These are phyloP conservation scores for Fonsecaea monophora DNA, from an alignment of 2,329 filamentous ascomycete genomes.

Conservation along the genomic window DNA sequence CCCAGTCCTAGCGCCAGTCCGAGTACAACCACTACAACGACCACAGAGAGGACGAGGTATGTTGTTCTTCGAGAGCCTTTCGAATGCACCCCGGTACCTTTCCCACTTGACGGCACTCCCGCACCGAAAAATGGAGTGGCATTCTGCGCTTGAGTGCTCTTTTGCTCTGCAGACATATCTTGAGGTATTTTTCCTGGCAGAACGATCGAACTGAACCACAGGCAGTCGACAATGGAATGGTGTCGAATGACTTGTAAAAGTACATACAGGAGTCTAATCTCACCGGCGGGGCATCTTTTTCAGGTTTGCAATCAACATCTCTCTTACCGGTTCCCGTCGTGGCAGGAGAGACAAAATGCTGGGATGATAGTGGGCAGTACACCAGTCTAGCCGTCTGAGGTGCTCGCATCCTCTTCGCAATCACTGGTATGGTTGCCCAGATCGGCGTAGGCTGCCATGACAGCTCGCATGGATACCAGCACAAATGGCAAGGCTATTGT, in stretches of 20 bases:
- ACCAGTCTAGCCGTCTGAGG: slow-evolving; percentile 4
- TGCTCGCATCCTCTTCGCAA: neutral
- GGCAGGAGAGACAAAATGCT: neutral
- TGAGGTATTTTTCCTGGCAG: slow-evolving; percentile 7
- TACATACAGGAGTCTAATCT: neutral
- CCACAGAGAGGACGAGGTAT: slow-evolving; percentile 1
- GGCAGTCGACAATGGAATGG: neutral
- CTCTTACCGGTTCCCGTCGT: neutral
- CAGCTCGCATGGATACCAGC: slow-evolving; percentile 12
- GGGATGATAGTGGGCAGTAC: neutral
- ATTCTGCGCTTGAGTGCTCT: neutral
- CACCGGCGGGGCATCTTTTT: neutral
- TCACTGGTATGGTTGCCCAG: neutral
- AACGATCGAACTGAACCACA: neutral
- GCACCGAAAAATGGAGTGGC: neutral
- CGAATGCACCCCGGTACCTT: neutral
- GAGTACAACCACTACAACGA: slow-evolving; percentile 11
- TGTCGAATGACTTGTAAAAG: neutral
- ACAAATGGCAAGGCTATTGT: slow-evolving; percentile 16
- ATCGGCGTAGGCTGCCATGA: slow-evolving; percentile 5
- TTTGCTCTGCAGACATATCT: slow-evolving; percentile 7
- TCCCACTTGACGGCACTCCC: neutral
- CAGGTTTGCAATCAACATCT: neutral
- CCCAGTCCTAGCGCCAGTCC: slow-evolving; percentile 16
- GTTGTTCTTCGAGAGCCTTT: slow-evolving; percentile 5